Evolutionary conservation across 2,329 filamentous ascomycete species (phyloP).

Genomic region (Grosmannia penicillata): DNA sequence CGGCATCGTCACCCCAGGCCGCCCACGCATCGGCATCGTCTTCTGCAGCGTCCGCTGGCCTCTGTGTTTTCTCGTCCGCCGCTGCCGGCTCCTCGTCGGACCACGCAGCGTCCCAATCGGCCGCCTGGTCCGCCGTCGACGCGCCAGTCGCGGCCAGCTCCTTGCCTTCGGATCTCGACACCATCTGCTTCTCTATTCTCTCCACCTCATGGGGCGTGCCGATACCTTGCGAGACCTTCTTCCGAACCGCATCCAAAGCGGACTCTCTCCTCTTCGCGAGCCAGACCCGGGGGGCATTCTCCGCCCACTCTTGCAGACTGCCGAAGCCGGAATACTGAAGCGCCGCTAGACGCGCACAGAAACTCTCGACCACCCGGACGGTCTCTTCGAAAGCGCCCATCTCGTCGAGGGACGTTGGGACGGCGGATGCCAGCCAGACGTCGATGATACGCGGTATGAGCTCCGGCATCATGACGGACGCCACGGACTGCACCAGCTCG

Average conservation of each 20-base stretch:
- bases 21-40: conserved; percentile 22
- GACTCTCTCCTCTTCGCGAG: conserved; percentile 68
- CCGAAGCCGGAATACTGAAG: conserved; percentile 47
- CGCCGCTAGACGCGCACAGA: conserved; percentile 48
- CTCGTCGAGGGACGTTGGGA: conserved; percentile 60
- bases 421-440: conserved; percentile 59
- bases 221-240: conserved; percentile 48
- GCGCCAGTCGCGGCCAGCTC: conserved; percentile 38
- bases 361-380: conserved; percentile 46
- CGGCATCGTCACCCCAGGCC: conserved; percentile 19
- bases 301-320: conserved; percentile 65
- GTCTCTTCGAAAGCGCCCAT: conserved; percentile 58
- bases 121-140: conserved; percentile 26
- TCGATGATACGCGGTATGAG: conserved; percentile 54
- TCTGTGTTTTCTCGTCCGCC: conserved; percentile 6
- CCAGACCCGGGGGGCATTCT: conserved; percentile 71
- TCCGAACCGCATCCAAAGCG: conserved; percentile 61
- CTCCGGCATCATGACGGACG: conserved; percentile 53
- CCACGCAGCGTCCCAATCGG: conserved; percentile 73
- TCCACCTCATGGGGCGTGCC: conserved; percentile 59
- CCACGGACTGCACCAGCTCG: conserved; percentile 45
- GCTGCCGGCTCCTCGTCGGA: conserved; percentile 46
- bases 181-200: conserved; percentile 67
- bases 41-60: conserved; percentile 16
- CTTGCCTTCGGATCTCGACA: conserved; percentile 52